Evolutionary conservation across 805 yeast genomes (phyloP).

Genomic region (Diddensiella caesifluorescens): DNA sequence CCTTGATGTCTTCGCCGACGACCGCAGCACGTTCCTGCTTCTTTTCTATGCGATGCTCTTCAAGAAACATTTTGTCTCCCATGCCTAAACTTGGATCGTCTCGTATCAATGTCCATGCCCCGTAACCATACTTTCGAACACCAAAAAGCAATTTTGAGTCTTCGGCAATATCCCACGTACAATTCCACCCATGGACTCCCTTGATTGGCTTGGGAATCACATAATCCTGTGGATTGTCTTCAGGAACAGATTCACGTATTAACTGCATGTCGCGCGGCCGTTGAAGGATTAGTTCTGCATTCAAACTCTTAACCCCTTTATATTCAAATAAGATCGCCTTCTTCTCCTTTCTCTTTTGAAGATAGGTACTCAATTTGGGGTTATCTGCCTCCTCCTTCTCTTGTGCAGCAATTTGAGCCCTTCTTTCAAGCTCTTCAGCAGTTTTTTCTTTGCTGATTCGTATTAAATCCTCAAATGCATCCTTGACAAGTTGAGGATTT

Average conservation of each 20-base stretch:
- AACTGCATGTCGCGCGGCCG: slow-evolving; percentile 82
- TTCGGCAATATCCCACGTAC: slow-evolving; percentile 77
- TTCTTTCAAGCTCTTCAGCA: slow-evolving; percentile 49
- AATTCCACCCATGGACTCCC: slow-evolving; percentile 85
- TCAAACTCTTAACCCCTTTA: slow-evolving; percentile 78
- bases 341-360: slow-evolving; percentile 69
- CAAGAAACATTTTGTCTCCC: slow-evolving; percentile 75
- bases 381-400: slow-evolving; percentile 23
- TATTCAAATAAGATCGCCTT: slow-evolving; percentile 87
- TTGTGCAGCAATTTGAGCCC: slow-evolving; percentile 35
- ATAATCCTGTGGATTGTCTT: slow-evolving; percentile 49
- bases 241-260: slow-evolving; percentile 48
- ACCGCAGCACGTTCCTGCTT: slow-evolving; percentile 31
- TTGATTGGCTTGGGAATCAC: slow-evolving; percentile 60
- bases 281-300: slow-evolving; percentile 79
- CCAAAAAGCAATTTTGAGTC: slow-evolving; percentile 87
- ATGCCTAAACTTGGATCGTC: slow-evolving; percentile 91
- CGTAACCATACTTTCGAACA: slow-evolving; percentile 87
- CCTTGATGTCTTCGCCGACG: slow-evolving; percentile 12
- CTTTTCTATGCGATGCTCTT: slow-evolving; percentile 38
- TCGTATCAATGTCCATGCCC: slow-evolving; percentile 89
- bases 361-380: slow-evolving; percentile 24
- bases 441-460: slow-evolving; percentile 56
- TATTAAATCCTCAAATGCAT: slow-evolving; percentile 68
- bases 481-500: slow-evolving; percentile 70